phyloP scores from a whole-genome alignment of 2,329 filamentous ascomycete species.

The Thelonectria rubi region DNA sequence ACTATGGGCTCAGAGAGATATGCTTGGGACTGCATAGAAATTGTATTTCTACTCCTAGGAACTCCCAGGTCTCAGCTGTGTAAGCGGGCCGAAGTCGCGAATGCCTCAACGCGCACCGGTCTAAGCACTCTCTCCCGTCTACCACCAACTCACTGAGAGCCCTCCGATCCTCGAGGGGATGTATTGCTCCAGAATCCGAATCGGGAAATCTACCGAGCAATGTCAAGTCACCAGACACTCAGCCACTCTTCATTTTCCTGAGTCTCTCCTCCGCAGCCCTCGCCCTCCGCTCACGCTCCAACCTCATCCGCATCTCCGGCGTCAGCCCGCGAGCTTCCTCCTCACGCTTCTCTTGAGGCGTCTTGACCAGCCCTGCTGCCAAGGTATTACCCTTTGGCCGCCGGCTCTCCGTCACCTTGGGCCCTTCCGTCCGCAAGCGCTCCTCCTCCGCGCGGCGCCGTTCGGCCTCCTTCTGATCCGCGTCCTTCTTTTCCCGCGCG shows the following conservation, averaged over 20 bases:
- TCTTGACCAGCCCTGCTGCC: conserved; percentile 69
- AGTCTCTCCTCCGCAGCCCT: conserved; percentile 91
- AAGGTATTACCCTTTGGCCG: conserved; percentile 61
- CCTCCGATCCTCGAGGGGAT: background rate
- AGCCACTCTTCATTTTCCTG: conserved; percentile 61
- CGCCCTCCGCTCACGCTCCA: conserved; percentile 90
- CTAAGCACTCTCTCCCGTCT: no score
- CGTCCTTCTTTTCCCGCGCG: conserved; percentile 74
- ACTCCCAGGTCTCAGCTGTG: no score
- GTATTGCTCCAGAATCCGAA: no score
- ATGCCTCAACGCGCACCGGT: no score
- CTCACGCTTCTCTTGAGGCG: conserved; percentile 81
- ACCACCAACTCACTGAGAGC: no score
- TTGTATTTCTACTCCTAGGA: no score
- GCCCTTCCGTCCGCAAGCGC: conserved; percentile 73
- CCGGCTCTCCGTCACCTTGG: conserved; percentile 60
- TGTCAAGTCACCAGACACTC: no score
- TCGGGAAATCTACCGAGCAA: no score
- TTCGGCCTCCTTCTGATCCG: conserved; percentile 72
- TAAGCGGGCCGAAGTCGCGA: no score
- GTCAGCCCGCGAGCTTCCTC: conserved; percentile 87
- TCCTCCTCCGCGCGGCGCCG: conserved; percentile 79
- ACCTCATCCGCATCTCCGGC: conserved; percentile 81
- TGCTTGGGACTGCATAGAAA: no score
- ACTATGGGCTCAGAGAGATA: no score